Evolutionary conservation across 208 protist genomes (phyloP).

Genomic region (Acanthamoeba sp.): DNA sequence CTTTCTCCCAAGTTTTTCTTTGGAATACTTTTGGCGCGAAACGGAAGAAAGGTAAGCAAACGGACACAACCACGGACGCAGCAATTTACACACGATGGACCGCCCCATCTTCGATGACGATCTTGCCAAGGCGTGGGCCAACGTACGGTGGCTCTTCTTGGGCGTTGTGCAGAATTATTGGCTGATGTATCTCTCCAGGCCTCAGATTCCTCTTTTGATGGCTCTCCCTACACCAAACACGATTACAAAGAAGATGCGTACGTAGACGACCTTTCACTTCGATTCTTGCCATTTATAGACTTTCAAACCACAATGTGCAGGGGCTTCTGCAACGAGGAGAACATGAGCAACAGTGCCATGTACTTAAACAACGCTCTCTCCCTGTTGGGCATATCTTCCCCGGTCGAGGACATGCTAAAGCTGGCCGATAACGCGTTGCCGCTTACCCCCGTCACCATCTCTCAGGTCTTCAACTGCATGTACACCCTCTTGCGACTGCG

Average conservation of each 20-base stretch:
- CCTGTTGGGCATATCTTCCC: background rate
- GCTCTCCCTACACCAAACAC: background rate
- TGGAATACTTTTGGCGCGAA: constrained; percentile 47
- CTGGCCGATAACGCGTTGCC: constrained; percentile 6
- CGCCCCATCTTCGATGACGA: background rate
- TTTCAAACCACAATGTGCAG: background rate
- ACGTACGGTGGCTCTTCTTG: background rate
- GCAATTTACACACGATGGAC: background rate
- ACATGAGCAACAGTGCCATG: constrained; percentile 48
- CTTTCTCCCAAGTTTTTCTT: constrained; percentile 77
- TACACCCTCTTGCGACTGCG: constrained; percentile 42
- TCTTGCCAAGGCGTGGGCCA: constrained; percentile 10
- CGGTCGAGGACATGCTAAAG: constrained; percentile 17
- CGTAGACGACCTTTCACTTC: background rate
- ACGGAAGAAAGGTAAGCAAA: background rate
- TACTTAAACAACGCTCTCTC: constrained; percentile 54
- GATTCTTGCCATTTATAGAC: background rate
- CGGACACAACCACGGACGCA: background rate
- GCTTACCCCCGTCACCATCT: background rate
- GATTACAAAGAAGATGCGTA: constrained; percentile 8
- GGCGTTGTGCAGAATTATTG: background rate
- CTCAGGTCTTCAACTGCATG: constrained; percentile 53
- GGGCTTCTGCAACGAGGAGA: constrained; percentile 45
- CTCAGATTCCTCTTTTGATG: constrained; percentile 9
- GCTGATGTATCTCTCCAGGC: background rate